Conservation (phyloP, 768 basidiomycete genomes). For the Coprinopsis sp. region DNA sequence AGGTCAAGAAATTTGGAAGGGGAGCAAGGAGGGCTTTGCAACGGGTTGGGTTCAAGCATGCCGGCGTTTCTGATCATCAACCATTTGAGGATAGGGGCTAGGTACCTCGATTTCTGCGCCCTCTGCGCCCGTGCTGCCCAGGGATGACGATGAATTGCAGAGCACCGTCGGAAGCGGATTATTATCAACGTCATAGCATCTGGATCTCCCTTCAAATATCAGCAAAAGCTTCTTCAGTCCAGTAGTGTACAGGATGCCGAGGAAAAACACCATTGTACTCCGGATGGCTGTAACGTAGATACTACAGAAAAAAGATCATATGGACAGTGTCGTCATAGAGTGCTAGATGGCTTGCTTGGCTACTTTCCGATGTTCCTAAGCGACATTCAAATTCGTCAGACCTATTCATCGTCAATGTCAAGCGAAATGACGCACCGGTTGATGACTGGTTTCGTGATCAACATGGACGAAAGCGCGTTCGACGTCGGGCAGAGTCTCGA, state of each 20-base stretch:
- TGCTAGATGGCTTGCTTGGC: conserved; percentile 19
- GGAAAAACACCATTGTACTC: too few relatives aligned
- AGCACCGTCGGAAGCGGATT: neutral
- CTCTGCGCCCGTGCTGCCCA: conserved; percentile 3
- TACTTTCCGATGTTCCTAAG: conserved; percentile 50
- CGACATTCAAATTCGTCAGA: conserved; percentile 3
- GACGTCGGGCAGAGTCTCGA: conserved; percentile 85
- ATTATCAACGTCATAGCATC: neutral
- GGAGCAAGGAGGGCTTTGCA: neutral
- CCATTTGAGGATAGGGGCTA: conserved; percentile 12
- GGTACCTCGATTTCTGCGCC: conserved; percentile 2
- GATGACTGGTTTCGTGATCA: conserved; percentile 88
- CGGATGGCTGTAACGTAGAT: too few relatives aligned
- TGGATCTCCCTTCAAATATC: neutral
- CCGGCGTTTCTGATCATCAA: neutral
- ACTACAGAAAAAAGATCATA: neutral
- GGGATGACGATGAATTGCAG: neutral
- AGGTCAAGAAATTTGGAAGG: neutral
- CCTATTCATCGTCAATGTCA: neutral
- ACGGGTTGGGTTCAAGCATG: neutral
- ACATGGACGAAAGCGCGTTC: conserved; percentile 94
- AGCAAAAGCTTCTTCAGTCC: too few relatives aligned
- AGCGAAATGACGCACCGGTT: conserved; percentile 33
- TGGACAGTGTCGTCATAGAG: neutral
- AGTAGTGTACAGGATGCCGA: too few relatives aligned